Conservation (phyloP, 192 early-diverging fungal species). For the Pilobolus umbonatus region DNA sequence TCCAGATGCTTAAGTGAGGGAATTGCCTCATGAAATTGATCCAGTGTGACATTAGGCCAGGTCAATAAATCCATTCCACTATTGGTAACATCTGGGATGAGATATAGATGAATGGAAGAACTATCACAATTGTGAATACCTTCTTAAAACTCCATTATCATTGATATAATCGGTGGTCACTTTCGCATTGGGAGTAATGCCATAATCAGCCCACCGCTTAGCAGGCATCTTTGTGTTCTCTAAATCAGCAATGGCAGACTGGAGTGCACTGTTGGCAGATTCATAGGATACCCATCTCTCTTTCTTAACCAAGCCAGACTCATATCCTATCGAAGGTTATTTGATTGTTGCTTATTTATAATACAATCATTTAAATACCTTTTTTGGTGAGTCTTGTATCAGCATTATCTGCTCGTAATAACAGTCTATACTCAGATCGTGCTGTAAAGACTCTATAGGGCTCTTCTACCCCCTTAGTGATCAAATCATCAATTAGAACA, state of each 20-base stretch:
- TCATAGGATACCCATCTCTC: slow-evolving; percentile 43
- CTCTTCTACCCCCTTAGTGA: slow-evolving; percentile 76
- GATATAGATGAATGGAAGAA: slow-evolving; percentile 6
- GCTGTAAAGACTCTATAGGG: slow-evolving; percentile 81
- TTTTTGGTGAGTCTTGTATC: slow-evolving; percentile 69
- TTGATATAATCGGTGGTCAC: not conserved
- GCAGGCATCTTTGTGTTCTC: slow-evolving; percentile 44
- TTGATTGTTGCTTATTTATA: not conserved
- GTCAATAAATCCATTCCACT: slow-evolving; percentile 50
- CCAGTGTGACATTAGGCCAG: slow-evolving; percentile 41
- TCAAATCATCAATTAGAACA: slow-evolving; percentile 78
- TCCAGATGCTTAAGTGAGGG: slow-evolving; percentile 50
- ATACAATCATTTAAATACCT: slow-evolving; percentile 26
- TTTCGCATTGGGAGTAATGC: slow-evolving; percentile 15
- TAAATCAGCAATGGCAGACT: slow-evolving; percentile 43
- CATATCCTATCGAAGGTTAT: slow-evolving; percentile 33
- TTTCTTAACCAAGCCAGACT: slow-evolving; percentile 47
- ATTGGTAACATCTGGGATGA: no score
- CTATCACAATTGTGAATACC: slow-evolving; percentile 4
- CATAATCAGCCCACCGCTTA: slow-evolving; percentile 47
- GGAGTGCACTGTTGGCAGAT: slow-evolving; percentile 42
- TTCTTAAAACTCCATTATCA: slow-evolving; percentile 22
- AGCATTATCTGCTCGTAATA: slow-evolving; percentile 74
- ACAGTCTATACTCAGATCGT: slow-evolving; percentile 77
- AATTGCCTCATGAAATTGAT: slow-evolving; percentile 45